Conservation (phyloP, 1,284 basidiomycete species). For the Apiotrichum porosum region DNA sequence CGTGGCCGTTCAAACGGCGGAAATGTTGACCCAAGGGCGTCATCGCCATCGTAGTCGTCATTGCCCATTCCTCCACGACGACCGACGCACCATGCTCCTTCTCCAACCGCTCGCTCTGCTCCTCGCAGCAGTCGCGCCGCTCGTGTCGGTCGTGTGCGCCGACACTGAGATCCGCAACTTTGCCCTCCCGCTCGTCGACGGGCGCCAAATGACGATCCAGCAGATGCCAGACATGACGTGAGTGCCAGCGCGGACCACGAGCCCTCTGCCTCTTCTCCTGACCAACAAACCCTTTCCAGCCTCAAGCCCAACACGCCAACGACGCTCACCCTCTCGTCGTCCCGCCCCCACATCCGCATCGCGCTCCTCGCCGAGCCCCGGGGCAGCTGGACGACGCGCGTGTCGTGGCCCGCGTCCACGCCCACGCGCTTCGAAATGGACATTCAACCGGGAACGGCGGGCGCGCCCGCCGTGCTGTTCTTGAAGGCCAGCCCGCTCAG, state of each 20-base stretch:
- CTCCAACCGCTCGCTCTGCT: neutral
- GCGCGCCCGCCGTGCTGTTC: constrained; percentile 9
- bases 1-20: no score
- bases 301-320: neutral
- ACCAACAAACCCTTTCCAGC: neutral
- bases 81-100: neutral
- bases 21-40: no score
- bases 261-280: no score
- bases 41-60: no score
- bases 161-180: constrained; percentile 44
- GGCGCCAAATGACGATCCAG: no score
- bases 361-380: constrained; percentile 10
- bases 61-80: neutral
- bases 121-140: neutral
- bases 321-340: constrained; percentile 10
- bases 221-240: no score
- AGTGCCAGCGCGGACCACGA: no score
- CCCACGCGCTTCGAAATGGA: constrained; percentile 8
- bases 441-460: neutral
- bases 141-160: constrained; percentile 9
- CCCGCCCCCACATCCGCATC: constrained; percentile 17
- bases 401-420: constrained; percentile 39
- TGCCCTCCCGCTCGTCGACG: constrained; percentile 19
- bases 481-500: constrained; percentile 19
- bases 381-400: constrained; percentile 31